These are phyloP conservation scores for Epichloe bromicola DNA, from an alignment of 2,329 filamentous ascomycete species.

Conservation along the genomic window DNA sequence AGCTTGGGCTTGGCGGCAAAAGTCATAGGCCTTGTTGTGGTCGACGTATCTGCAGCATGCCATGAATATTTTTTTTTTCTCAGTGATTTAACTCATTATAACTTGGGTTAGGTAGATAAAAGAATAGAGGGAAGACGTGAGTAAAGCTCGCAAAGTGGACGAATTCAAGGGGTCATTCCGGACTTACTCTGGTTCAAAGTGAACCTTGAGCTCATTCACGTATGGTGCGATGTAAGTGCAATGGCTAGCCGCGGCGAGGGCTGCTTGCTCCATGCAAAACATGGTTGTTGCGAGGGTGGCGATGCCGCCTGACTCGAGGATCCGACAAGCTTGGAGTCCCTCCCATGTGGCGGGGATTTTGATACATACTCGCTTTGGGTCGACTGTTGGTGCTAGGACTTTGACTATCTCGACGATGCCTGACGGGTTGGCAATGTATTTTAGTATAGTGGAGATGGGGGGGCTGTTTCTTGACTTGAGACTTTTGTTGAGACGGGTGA, in stretches of 20 bases:
- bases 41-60: conserved; percentile 29
- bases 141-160: no score
- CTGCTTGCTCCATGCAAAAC: conserved; percentile 48
- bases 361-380: conserved; percentile 41
- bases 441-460: background rate
- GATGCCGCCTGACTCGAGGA: conserved; percentile 39
- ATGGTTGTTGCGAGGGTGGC: conserved; percentile 49
- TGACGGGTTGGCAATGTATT: conserved; percentile 11
- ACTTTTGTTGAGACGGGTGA: no score
- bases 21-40: conserved; percentile 33
- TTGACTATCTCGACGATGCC: conserved; percentile 37
- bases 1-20: conserved; percentile 37
- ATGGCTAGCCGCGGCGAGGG: conserved; percentile 40
- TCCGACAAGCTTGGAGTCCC: conserved; percentile 44
- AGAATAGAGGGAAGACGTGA: no score
- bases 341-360: conserved; percentile 53
- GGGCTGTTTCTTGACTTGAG: no score
- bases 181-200: conserved; percentile 37
- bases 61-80: no score
- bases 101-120: no score
- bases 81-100: no score
- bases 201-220: conserved; percentile 51
- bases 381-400: conserved; percentile 28
- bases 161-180: no score
- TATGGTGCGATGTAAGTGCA: conserved; percentile 54